phyloP scores from a whole-genome alignment of 2,329 filamentous ascomycete genomes.

The Aspergillus sp. region DNA sequence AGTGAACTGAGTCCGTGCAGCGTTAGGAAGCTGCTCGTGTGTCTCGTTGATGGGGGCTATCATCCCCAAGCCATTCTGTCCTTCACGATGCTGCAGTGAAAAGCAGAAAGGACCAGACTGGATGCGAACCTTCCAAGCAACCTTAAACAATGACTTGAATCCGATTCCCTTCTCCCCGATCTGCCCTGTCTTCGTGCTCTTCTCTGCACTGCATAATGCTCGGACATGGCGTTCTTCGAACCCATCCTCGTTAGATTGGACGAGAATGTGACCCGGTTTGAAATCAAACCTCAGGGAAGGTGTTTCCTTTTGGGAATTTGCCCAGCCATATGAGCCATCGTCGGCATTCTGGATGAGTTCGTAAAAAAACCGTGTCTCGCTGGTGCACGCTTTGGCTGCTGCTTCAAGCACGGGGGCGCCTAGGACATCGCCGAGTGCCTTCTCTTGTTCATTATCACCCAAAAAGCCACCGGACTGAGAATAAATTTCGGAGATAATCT shows the following conservation, averaged over 20 bases:
- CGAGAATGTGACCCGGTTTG: not conserved
- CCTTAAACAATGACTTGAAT: not conserved
- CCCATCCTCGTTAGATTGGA: conserved; percentile 7
- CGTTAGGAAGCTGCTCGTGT: not conserved
- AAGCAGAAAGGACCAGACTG: conserved; percentile 12
- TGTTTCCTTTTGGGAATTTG: not conserved
- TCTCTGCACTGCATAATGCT: not conserved
- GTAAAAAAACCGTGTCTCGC: conserved; percentile 1
- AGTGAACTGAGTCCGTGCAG: conserved; percentile 6
- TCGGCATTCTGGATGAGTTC: conserved; percentile 5
- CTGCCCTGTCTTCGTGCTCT: not conserved
- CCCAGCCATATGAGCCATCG: not conserved
- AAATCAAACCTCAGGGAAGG: not conserved
- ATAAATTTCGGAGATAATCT: conserved; percentile 1
- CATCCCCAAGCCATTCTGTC: not conserved
- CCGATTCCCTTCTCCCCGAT: not conserved
- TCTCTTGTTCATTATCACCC: not conserved
- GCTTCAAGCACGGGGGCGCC: not conserved
- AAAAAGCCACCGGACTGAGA: not conserved
- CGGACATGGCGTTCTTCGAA: conserved; percentile 2
- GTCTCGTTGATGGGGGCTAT: not conserved
- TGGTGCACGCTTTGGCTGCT: not conserved
- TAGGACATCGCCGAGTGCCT: not conserved
- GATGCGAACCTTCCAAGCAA: not conserved
- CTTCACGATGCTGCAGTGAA: not conserved